phyloP scores from a whole-genome alignment of 2,329 filamentous ascomycete genomes.

The Fusarium sterilihyphosum region DNA sequence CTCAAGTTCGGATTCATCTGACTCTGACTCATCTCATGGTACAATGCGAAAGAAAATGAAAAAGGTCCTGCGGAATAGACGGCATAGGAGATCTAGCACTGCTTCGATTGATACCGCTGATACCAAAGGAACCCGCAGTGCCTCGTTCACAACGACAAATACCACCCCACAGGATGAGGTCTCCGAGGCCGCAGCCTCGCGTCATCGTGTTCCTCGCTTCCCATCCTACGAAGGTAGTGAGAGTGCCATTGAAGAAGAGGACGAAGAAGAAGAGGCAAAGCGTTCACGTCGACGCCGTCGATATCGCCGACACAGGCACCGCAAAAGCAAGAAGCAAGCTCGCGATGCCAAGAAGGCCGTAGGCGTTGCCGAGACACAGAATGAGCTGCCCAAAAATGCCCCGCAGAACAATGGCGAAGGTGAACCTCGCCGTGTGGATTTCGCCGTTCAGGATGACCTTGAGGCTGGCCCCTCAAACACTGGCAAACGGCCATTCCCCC shows the following conservation, averaged over 20 bases:
- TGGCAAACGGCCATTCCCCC: constrained; percentile 59
- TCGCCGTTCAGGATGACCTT: constrained; percentile 53
- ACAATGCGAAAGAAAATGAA: constrained; percentile 81
- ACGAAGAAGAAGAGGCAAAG: constrained; percentile 56
- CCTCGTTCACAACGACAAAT: constrained; percentile 55
- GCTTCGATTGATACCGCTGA: constrained; percentile 70
- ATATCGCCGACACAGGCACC: constrained; percentile 51
- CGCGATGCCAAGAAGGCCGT: constrained; percentile 42
- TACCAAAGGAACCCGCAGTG: constrained; percentile 48
- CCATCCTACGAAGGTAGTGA: constrained; percentile 53
- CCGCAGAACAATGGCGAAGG: constrained; percentile 40
- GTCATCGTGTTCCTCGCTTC: constrained; percentile 49
- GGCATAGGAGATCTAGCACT: constrained; percentile 80
- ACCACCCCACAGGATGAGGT: constrained; percentile 50
- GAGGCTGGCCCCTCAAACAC: constrained; percentile 35
- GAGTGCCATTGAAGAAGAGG: constrained; percentile 55
- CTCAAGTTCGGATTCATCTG: constrained; percentile 76
- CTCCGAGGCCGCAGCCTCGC: constrained; percentile 52
- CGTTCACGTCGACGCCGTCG: constrained; percentile 49
- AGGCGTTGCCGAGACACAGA: constrained; percentile 44
- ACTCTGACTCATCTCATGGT: constrained; percentile 61
- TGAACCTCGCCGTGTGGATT: constrained; percentile 67
- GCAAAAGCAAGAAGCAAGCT: constrained; percentile 57
- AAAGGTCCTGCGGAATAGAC: constrained; percentile 75
- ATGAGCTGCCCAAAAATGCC: constrained; percentile 44